Conservation (phyloP, 352 stramenopile species). For the Ophiocytium majus region DNA sequence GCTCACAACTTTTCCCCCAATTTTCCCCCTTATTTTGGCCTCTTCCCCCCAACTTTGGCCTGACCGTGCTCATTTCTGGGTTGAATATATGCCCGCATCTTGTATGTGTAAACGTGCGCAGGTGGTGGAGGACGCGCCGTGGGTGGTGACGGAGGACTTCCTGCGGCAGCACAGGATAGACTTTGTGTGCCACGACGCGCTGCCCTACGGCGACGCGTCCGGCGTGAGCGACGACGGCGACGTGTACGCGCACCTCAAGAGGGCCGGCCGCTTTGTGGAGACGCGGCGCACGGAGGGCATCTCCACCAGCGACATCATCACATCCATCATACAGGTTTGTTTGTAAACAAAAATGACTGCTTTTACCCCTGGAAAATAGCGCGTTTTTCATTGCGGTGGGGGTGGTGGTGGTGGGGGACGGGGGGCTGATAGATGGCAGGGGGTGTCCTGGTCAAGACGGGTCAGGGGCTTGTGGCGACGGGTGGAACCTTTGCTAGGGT, state of each 20-base stretch:
- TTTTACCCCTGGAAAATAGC: too few relatives aligned
- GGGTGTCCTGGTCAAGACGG: neutral
- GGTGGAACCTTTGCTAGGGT: too few relatives aligned
- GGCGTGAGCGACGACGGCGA: conserved; percentile 70
- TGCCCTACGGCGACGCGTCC: conserved; percentile 74
- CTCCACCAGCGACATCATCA: conserved; percentile 81
- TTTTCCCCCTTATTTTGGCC: too few relatives aligned
- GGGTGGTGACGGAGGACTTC: conserved; percentile 76
- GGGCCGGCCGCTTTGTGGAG: conserved; percentile 76
- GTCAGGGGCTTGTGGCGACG: too few relatives aligned
- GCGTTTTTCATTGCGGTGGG: too few relatives aligned
- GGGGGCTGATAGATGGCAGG: neutral
- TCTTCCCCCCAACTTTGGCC: too few relatives aligned
- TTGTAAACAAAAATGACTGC: too few relatives aligned
- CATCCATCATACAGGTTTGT: conserved; percentile 21
- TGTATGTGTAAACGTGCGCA: neutral
- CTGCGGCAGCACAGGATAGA: conserved; percentile 76
- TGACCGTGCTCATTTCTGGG: too few relatives aligned
- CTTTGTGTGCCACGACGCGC: conserved; percentile 78
- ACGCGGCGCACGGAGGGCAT: conserved; percentile 78
- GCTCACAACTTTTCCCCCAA: too few relatives aligned
- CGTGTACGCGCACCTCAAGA: conserved; percentile 78
- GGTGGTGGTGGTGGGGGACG: conserved; percentile 66
- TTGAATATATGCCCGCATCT: too few relatives aligned
- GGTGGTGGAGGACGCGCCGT: conserved; percentile 75